Percentiles rank a stretch among this genome's conserved stretches.
phyloP scores from a whole-genome alignment of 768 basidiomycete species.

The Hebeloma cylindrosporum region DNA sequence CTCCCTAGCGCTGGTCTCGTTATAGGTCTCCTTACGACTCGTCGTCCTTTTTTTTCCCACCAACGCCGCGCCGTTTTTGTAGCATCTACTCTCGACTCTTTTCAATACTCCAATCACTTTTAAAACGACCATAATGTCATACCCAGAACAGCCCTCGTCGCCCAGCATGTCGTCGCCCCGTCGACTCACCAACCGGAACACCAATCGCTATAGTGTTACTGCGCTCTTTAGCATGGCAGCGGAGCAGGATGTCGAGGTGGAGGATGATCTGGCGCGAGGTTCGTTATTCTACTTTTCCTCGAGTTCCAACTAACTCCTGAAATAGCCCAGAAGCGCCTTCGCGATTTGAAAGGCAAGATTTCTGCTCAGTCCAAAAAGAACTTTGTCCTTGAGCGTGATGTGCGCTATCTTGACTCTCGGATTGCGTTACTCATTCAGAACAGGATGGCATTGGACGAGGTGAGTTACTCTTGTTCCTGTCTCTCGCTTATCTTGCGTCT shows the following conservation, averaged over 20 bases:
- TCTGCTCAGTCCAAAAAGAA: constrained; percentile 99
- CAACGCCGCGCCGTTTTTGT: constrained; percentile 19
- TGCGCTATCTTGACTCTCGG: constrained; percentile 95
- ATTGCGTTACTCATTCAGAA: constrained; percentile 98
- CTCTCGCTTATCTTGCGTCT: constrained; percentile 12
- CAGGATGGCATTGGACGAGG: constrained; percentile 95
- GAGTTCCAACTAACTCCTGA: not conserved
- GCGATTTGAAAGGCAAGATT: constrained; percentile 95
- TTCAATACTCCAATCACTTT: constrained; percentile 23
- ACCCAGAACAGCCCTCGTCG: constrained; percentile 58
- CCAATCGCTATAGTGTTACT: constrained; percentile 94
- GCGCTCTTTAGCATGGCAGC: constrained; percentile 97
- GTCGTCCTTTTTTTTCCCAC: constrained; percentile 18
- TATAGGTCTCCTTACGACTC: constrained; percentile 26
- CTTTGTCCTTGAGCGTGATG: constrained; percentile 97
- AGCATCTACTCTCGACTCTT: constrained; percentile 18
- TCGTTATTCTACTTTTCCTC: constrained; percentile 27
- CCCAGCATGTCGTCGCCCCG: constrained; percentile 67
- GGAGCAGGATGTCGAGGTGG: constrained; percentile 97
- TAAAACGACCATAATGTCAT: constrained; percentile 54
- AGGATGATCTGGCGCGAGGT: constrained; percentile 96
- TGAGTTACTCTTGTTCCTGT: constrained; percentile 39
- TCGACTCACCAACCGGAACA: constrained; percentile 87
- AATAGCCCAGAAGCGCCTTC: constrained; percentile 91
- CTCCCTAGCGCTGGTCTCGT: constrained; percentile 48